phyloP scores from a whole-genome alignment of 805 yeast genomes.

The Zygoascus bituminiphila region DNA sequence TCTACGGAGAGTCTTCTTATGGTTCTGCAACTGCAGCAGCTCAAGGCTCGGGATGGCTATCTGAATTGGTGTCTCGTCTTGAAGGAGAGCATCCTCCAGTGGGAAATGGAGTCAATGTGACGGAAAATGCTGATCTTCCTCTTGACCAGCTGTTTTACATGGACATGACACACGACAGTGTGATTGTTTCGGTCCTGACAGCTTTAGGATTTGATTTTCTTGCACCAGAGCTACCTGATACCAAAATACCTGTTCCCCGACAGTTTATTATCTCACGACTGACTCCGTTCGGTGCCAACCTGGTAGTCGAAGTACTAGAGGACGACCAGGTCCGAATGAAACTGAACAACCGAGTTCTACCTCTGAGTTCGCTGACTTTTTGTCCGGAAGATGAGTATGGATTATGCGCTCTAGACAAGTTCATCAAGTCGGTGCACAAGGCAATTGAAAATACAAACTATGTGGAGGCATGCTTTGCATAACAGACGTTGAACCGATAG shows the following conservation, averaged over 20 bases:
- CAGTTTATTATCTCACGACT: slow-evolving; percentile 33
- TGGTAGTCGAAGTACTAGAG: slow-evolving; percentile 33
- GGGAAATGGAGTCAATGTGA: slow-evolving; percentile 42
- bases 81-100: slow-evolving; percentile 43
- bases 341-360: slow-evolving; percentile 33
- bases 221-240: slow-evolving; percentile 38
- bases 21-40: slow-evolving; percentile 52
- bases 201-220: slow-evolving; percentile 48
- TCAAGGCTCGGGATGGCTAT: slow-evolving; percentile 52
- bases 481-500: slow-evolving; percentile 1
- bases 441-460: slow-evolving; percentile 10
- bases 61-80: slow-evolving; percentile 35
- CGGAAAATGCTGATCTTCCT: slow-evolving; percentile 31
- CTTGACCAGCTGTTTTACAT: slow-evolving; percentile 47
- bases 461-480: slow-evolving; percentile 10
- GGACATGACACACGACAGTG: slow-evolving; percentile 70
- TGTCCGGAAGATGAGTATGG: slow-evolving; percentile 29
- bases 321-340: slow-evolving; percentile 29
- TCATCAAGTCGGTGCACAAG: slow-evolving; percentile 9
- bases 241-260: slow-evolving; percentile 35
- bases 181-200: slow-evolving; percentile 50
- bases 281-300: slow-evolving; percentile 36
- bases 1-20: slow-evolving; percentile 55
- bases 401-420: slow-evolving; percentile 26
- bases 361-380: slow-evolving; percentile 27